Percentiles rank a stretch among this genome's conserved stretches.
These are phyloP conservation scores for Exserohilum turcica DNA, from an alignment of 2,329 filamentous ascomycete species.

Conservation along the genomic window DNA sequence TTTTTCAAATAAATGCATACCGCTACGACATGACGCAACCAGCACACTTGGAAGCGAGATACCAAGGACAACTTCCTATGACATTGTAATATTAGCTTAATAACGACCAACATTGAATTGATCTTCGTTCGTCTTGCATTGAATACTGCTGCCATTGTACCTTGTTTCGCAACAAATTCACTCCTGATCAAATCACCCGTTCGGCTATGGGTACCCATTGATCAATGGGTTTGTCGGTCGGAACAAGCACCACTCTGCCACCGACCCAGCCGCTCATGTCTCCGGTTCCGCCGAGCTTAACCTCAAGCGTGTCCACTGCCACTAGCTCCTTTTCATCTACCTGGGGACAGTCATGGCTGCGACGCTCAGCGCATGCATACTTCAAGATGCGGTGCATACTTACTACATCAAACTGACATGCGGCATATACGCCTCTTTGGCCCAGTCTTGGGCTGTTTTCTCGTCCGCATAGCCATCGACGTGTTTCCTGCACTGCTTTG, in stretches of 20 bases:
- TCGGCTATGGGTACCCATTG: slow-evolving; percentile 47
- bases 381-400: slow-evolving; percentile 31
- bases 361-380: not conserved
- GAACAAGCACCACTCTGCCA: slow-evolving; percentile 48
- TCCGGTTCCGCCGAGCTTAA: slow-evolving; percentile 29
- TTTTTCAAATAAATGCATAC: slow-evolving; percentile 57
- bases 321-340: slow-evolving; percentile 28
- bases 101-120: slow-evolving; percentile 2
- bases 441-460: slow-evolving; percentile 38
- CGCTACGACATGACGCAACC: slow-evolving; percentile 21
- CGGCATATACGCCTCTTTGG: slow-evolving; percentile 40
- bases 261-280: slow-evolving; percentile 41
- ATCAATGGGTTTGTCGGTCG: slow-evolving; percentile 45
- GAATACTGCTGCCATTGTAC: not conserved
- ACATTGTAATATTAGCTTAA: slow-evolving; percentile 17
- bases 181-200: slow-evolving; percentile 29
- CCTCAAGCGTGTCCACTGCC: slow-evolving; percentile 31
- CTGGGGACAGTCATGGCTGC: slow-evolving; percentile 35
- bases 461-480: slow-evolving; percentile 34
- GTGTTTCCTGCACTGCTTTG: slow-evolving; percentile 29
- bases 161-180: too few relatives aligned
- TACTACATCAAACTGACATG: slow-evolving; percentile 52
- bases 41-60: slow-evolving; percentile 9
- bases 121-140: too few relatives aligned
- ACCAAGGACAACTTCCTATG: slow-evolving; percentile 14